Evolutionary conservation across 2,329 filamentous ascomycete species (phyloP).

Genomic region (Alternaria infectoria): DNA sequence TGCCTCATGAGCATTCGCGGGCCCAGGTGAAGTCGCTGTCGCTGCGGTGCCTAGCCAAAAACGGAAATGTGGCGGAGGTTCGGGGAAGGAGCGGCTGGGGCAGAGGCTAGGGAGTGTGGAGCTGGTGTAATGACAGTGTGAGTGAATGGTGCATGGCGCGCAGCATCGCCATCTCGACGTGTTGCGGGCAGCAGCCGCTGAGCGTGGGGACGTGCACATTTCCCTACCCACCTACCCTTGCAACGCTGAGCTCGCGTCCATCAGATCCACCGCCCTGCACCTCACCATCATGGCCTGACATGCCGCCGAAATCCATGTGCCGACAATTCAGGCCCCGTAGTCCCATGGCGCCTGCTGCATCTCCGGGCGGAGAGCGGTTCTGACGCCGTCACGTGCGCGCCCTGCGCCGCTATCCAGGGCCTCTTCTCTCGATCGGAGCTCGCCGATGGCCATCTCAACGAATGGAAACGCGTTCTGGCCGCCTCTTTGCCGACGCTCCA

Average conservation of each 20-base stretch:
- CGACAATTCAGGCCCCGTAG: constrained; percentile 9
- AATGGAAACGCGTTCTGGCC: constrained; percentile 31
- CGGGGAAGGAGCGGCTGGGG: constrained; percentile 14
- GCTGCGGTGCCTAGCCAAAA: constrained; percentile 20
- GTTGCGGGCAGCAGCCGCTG: constrained; percentile 10
- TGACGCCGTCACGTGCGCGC: constrained; percentile 31
- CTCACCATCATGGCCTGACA: constrained; percentile 35
- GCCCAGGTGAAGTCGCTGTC: constrained; percentile 19
- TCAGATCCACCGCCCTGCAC: constrained; percentile 6
- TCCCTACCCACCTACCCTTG: constrained; percentile 2
- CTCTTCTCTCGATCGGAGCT: constrained; percentile 34
- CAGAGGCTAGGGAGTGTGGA: constrained; percentile 22
- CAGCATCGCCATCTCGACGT: constrained; percentile 10
- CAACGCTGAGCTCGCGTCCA: neutral
- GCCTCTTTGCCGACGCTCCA: constrained; percentile 27
- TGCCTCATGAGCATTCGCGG: constrained; percentile 43
- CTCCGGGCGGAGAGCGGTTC: constrained; percentile 15
- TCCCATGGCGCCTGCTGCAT: constrained; percentile 11
- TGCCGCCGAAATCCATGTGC: constrained; percentile 19
- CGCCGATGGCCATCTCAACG: constrained; percentile 43
- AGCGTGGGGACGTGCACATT: constrained; percentile 9
- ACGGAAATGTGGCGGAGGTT: constrained; percentile 19
- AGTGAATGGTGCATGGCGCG: constrained; percentile 9
- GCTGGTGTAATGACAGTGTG: constrained; percentile 6
- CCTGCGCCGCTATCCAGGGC: constrained; percentile 23